phyloP scores from a whole-genome alignment of 2,329 filamentous ascomycete genomes.

The Aschersonia sp. region DNA sequence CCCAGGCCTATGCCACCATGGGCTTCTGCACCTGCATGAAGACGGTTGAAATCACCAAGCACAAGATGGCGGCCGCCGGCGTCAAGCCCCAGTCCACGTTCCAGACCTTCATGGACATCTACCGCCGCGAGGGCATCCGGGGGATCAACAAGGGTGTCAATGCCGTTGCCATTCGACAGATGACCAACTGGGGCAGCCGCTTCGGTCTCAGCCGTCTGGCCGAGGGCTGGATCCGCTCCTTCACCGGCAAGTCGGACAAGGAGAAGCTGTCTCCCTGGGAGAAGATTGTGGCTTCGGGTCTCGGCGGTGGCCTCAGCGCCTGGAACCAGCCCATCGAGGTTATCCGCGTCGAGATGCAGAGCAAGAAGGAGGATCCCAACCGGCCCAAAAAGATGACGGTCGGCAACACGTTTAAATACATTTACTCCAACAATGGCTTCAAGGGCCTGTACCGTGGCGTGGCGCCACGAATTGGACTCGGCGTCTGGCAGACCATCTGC shows the following conservation, averaged over 20 bases:
- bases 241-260: constrained; percentile 63
- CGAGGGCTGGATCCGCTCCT: constrained; percentile 70
- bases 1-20: constrained; percentile 98
- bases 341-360: constrained; percentile 99
- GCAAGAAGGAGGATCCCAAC: constrained; percentile 95
- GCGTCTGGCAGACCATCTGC: constrained; percentile 98
- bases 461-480: constrained; percentile 80
- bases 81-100: constrained; percentile 82
- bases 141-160: constrained; percentile 99
- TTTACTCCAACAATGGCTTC: constrained; percentile 78
- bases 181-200: constrained; percentile 97
- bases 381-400: constrained; percentile 99
- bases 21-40: constrained; percentile 99
- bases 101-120: constrained; percentile 93
- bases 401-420: constrained; percentile 71
- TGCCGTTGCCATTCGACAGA: constrained; percentile 94
- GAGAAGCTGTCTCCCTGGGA: constrained; percentile 67
- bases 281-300: constrained; percentile 73
- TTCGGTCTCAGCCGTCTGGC: constrained; percentile 89
- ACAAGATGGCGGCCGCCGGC: constrained; percentile 77
- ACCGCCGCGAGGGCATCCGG: constrained; percentile 79
- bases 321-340: constrained; percentile 99
- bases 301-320: constrained; percentile 88
- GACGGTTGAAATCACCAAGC: constrained; percentile 98
- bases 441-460: constrained; percentile 94